Base-by-base conservation (phyloP, 441 rosid genomes). In the Biscutella laevigata region DNA sequence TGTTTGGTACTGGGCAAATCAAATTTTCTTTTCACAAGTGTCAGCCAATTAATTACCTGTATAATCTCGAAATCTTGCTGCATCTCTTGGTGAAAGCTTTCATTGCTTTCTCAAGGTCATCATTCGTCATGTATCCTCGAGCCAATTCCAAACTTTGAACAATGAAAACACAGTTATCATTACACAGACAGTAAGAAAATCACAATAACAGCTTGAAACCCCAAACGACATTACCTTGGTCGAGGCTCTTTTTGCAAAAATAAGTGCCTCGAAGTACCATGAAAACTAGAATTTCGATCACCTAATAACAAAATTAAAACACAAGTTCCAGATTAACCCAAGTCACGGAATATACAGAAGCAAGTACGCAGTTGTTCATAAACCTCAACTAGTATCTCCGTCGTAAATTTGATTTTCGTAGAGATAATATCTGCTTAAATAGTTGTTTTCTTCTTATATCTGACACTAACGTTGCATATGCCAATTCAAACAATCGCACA, bases 71-170 rank as follows among this genome's bases (percentile, higher is more conserved):
- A 64, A 92, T 82, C 62, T 72, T 79, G 47, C 82, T 71, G 50
- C 98, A 92, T 64, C 89, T 82, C 48, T 49, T 69, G 49, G 84
- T 72, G 37, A 86, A 83, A 34, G 62, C 81, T 65, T 77, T 86
- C 77, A 86, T 72, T 1, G 89, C 94, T 72, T 80, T 73, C 59
- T 86, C 88, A 44, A 92, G 84, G 60, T 82, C 96, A 35, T 51
- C 68, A 64, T 88, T 84, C 7, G 80, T 79, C 94, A 84, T 75
- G 48, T 86, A 86, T 8, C 98, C 98, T 44, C 55, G 73, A 57
- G 79, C 75, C 44, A 61, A 27, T 62, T 82, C 84, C 51, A 37
- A 49, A 33, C 95, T 87, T 63, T 0, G 1, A 58, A 30, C 59
- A 52, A 25, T 8, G 14, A 44, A 57, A 35, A 54, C 32, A 61